Conservation (phyloP, 2,329 filamentous ascomycete species). For the Claviceps capensis region DNA sequence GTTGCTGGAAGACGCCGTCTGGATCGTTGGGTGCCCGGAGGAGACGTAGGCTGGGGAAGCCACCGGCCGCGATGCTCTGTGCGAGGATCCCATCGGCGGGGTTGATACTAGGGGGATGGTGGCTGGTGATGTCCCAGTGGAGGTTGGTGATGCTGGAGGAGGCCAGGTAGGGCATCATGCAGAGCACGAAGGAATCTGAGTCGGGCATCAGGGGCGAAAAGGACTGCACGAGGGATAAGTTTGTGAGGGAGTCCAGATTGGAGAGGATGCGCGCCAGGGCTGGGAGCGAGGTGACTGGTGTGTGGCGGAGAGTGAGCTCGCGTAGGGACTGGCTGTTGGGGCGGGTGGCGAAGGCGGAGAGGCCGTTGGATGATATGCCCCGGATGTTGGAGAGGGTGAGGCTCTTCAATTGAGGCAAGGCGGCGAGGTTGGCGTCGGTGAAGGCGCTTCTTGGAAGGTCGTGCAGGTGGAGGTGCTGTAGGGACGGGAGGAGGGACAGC, state of each 20-base stretch:
- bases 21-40: slow-evolving; percentile 56
- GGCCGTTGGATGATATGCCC: slow-evolving; percentile 41
- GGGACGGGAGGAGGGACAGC: slow-evolving; percentile 35
- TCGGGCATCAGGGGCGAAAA: slow-evolving; percentile 40
- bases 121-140: slow-evolving; percentile 51
- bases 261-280: slow-evolving; percentile 46
- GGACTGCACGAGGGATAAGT: slow-evolving; percentile 41
- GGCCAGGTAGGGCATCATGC: slow-evolving; percentile 51
- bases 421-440: slow-evolving; percentile 39
- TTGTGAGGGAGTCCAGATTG: slow-evolving; percentile 33
- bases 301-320: slow-evolving; percentile 40
- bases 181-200: slow-evolving; percentile 38
- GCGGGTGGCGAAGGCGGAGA: slow-evolving; percentile 42
- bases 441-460: slow-evolving; percentile 42
- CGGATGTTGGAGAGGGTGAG: slow-evolving; percentile 41
- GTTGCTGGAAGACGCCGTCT: slow-evolving; percentile 52
- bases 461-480: slow-evolving; percentile 46
- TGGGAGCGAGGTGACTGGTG: slow-evolving; percentile 41
- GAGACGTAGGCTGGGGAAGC: slow-evolving; percentile 46
- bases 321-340: slow-evolving; percentile 30
- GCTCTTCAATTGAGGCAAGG: slow-evolving; percentile 39
- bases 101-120: slow-evolving; percentile 25
- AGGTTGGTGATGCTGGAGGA: slow-evolving; percentile 37
- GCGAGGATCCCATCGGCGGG: slow-evolving; percentile 49
- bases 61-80: slow-evolving; percentile 43